Evolutionary conservation across 2,329 filamentous ascomycete species (phyloP), one percentile per base, ranked within the genome.

Genomic region (Magnaporthales sp.): DNA sequence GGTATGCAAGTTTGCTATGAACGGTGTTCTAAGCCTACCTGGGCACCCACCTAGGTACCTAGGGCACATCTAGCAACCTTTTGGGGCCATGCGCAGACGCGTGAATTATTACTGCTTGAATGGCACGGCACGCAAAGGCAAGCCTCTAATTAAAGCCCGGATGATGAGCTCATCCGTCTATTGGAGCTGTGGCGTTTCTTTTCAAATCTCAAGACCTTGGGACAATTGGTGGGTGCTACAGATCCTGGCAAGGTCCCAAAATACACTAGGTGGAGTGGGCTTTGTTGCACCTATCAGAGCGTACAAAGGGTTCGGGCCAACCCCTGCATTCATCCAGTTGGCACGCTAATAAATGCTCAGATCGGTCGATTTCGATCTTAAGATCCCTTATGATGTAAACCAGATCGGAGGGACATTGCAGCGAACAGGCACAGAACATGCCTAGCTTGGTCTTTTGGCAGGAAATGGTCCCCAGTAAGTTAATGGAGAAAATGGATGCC

Each of bases 371-470:
- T 31, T 64, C 32, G 62, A 46, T 64, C 32, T 27, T 51, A 11
- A 46, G 30, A 38, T 64, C 62, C 46, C 31, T 46, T 46, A 46
- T 64, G 62, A 64, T 46, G 32, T 27, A 64, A 64, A 63, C 32
- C 15, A 32, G 30, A 46, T 64, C 31, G 24, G 13, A 62, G 24
- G 60, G 24, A 64, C 62, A 22, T 60, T 60, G 26, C 24, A 60
- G 56, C 24, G 54, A 7, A 27, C 54, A 58, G n/a, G 22, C 9
- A 58, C 54, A 27, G 24, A 15, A 19, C 56, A 27, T 27, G 27
- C 24, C 24, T 1, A 26, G 8, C 22, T 19, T 27, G 8, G 56
- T 27, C 24, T 27, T 19, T 15, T 26, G 24, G 56, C 24, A 27
- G 22, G 56, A 24, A 27, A 15, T 11, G 13, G 24, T 13, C 56